These are phyloP conservation scores for Pseudozyma pruni DNA, from an alignment of 1,284 basidiomycete genomes.

Conservation along the genomic window DNA sequence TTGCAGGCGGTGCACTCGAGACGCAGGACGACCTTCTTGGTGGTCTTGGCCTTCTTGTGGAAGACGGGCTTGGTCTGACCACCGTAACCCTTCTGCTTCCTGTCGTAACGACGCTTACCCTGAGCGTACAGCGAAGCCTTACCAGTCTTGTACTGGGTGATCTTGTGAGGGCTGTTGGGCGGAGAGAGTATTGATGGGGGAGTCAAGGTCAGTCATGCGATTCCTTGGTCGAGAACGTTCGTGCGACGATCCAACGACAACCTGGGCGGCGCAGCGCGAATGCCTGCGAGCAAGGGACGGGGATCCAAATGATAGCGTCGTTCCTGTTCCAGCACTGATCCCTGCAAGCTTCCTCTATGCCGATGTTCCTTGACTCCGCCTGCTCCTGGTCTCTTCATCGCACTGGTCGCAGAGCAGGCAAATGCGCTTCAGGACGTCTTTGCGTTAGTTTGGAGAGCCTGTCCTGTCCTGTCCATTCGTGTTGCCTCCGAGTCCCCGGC, in stretches of 20 bases:
- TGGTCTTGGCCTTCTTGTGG: slow-evolving; percentile 92
- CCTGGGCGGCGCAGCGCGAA: no score
- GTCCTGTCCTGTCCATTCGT: no score
- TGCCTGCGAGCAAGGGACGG: no score
- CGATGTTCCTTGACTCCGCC: no score
- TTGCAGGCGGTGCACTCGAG: slow-evolving; percentile 99
- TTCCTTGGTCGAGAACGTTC: neutral
- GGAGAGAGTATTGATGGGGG: neutral
- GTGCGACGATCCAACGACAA: neutral
- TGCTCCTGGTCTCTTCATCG: no score
- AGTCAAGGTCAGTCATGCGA: slow-evolving; percentile 8
- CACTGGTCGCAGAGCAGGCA: no score
- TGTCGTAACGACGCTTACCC: slow-evolving; percentile 99
- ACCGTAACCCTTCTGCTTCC: slow-evolving; percentile 98
- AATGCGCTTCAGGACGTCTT: no score
- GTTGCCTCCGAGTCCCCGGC: no score
- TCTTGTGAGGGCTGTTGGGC: slow-evolving; percentile 65
- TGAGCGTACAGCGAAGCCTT: slow-evolving; percentile 75
- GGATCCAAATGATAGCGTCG: no score
- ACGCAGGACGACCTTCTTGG: slow-evolving; percentile 98
- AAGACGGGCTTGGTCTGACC: slow-evolving; percentile 99
- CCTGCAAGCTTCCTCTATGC: no score
- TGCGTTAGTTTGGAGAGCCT: no score
- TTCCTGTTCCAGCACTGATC: no score
- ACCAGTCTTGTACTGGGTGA: slow-evolving; percentile 69